Evolutionary conservation across 257 asterid species (phyloP).

Genomic region (Mitragyna speciosa): DNA sequence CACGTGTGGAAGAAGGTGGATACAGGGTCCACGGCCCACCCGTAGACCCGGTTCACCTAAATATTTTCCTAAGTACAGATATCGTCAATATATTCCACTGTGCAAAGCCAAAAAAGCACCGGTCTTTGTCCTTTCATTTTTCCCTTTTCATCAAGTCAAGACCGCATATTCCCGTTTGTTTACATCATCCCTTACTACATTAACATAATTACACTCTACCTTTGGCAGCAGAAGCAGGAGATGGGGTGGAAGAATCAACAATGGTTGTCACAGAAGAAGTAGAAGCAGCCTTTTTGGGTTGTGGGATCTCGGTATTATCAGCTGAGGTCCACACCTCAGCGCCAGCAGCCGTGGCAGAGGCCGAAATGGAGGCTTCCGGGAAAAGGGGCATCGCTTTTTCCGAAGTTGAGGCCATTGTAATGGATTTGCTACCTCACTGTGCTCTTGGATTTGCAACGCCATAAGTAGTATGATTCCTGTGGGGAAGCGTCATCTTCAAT

Average conservation of each 20-base stretch:
- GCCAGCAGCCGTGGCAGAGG: conserved; percentile 15
- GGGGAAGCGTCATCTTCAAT: too few relatives aligned
- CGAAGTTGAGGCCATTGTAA: conserved; percentile 92
- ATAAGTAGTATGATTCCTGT: background rate
- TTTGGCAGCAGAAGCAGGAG: conserved; percentile 6
- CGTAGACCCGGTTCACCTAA: too few relatives aligned
- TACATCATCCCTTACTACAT: background rate
- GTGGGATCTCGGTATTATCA: background rate
- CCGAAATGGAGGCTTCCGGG: conserved; percentile 20
- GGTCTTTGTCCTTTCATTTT: background rate
- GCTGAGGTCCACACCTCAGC: background rate
- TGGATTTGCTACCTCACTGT: conserved; percentile 70
- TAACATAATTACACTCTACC: background rate
- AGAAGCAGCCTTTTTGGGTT: background rate
- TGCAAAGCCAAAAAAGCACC: background rate
- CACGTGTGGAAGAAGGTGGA: too few relatives aligned
- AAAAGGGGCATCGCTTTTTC: conserved; percentile 65
- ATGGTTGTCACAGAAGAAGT: conserved; percentile 6
- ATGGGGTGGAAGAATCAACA: conserved; percentile 11
- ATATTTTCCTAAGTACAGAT: too few relatives aligned
- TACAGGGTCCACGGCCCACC: too few relatives aligned
- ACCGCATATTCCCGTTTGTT: background rate
- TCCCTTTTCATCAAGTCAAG: background rate
- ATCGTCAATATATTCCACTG: background rate
- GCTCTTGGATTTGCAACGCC: conserved; percentile 29